Base-by-base conservation (phyloP, 495 filamentous ascomycete species). In the Penicillium goetzii region DNA sequence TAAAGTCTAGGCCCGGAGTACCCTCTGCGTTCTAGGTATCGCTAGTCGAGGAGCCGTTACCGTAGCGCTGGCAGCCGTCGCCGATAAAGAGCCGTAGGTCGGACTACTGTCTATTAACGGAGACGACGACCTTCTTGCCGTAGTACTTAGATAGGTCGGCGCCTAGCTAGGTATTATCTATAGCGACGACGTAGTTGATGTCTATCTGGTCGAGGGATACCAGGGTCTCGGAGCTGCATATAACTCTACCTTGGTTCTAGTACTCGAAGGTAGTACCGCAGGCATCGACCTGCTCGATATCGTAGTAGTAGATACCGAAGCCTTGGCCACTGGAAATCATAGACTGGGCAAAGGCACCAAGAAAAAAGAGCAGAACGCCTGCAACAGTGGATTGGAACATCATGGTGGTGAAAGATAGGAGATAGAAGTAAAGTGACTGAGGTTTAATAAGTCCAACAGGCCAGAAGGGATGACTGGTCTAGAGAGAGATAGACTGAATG, bases 261-360 rank as follows among this genome's bases (percentile, higher is more conserved):
- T 47, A 38, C 14, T 40, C 2, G 58, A 66, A 66, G 19, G 43
- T 28, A 26, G 64, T 63, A n/a, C 60, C 59, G 21, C 64, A 66
- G 12, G 55, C 60, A 23, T 59, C 49, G 11, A 63, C 60, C 8
- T 66, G 23, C 34, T 59, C 28, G 15, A 66, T 43, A 23, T 66
- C 64, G 41, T 66, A 63, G 60, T 66, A 66, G 60, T 66, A 66
- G 17, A 55, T 66, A 11, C 60, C 60, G 23, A 63, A 66, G 12
- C 64, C 64, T 4, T 56, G 2, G 21, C 53, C 53, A 8, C 53
- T 56, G n/a, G 1, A 56, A 40, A 56, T 40, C 19, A 32, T 11
- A 0, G 25, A 53, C 50, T 53, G 50, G 40, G 40, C 40, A 21
- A 17, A 43, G 40, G 40, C 40, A 17, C 40, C 40, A 9, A 43